Evolutionary conservation across 1,284 basidiomycete genomes (phyloP).

Genomic region (Fomitiporia mediterranea): DNA sequence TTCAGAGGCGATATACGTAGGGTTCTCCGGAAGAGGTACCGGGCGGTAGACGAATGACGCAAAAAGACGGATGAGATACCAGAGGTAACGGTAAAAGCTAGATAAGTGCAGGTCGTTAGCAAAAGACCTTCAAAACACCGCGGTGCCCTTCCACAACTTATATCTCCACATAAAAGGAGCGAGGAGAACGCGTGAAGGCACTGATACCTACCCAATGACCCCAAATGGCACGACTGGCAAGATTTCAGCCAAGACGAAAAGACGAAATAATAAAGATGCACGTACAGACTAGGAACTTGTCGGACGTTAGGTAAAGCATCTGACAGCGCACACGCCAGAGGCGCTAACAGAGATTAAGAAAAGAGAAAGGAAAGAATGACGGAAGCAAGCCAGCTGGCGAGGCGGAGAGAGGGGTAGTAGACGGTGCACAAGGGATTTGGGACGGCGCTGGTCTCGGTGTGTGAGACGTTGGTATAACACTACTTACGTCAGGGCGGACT

Average conservation of each 20-base stretch:
- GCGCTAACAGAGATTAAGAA: constrained; percentile 4
- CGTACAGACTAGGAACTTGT: constrained; percentile 76
- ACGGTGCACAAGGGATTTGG: neutral
- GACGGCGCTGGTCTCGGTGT: neutral
- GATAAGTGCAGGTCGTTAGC: neutral
- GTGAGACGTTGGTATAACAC: neutral
- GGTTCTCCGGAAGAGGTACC: constrained; percentile 81
- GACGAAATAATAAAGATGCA: constrained; percentile 24
- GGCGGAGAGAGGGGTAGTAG: constrained; percentile 5
- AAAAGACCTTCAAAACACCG: constrained; percentile 16
- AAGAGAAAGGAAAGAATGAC: constrained; percentile 17
- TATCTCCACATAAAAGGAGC: neutral
- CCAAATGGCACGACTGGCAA: constrained; percentile 80
- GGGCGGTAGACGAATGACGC: constrained; percentile 77
- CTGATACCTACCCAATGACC: constrained; percentile 72
- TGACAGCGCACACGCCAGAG: constrained; percentile 11
- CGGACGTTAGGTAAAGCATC: constrained; percentile 73
- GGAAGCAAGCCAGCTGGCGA: constrained; percentile 20
- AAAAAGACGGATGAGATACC: constrained; percentile 80
- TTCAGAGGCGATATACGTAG: constrained; percentile 82
- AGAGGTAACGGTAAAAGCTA: constrained; percentile 86
- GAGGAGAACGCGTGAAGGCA: constrained; percentile 1
- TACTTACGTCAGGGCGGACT: constrained; percentile 6
- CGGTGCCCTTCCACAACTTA: neutral
- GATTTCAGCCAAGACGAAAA: constrained; percentile 17